Evolutionary conservation across 257 asterid genomes (phyloP), one percentile per base, ranked within the genome.

Genomic region (Rauvolfia tetraphylla): DNA sequence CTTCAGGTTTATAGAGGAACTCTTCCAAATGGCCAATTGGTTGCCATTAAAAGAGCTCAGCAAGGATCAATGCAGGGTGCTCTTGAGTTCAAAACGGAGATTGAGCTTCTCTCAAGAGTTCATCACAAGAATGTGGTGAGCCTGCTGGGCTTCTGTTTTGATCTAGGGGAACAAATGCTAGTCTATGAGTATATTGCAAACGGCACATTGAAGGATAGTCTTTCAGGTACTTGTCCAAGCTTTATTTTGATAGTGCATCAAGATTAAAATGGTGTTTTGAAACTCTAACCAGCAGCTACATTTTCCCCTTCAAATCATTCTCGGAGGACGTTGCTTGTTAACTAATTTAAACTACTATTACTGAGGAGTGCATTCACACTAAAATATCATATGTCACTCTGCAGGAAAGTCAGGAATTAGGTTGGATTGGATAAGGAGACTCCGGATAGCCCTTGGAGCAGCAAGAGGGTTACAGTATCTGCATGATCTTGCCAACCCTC

Each of bases 41-140:
- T 90, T 62, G 98, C 98, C 10, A 76, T 92, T 20, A 94, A 94
- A 88, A 85, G 97, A 83, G 93, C 98, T 76, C 87, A 87, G 72
- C 89, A 85, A 57, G 90, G 95, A 72, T 90, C 98, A 0, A 83
- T 74, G 79, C 97, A 94, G 80, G 97, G 97, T 51, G 88, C 82
- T 41, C 66, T 77, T 7, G 97, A 94, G 90, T 94, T 92, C 92
- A 94, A 90, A 87, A 92, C 93, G 23, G 98, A 94, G 91, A 90
- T 94, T 73, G 98, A 94, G 86, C 96, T 90, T 81, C 98, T 94
- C 81, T 92, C 98, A 3, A 90, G 98, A 78, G 98, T 92, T 85
- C 98, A 94, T 82, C 97, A 93, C 93, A 93, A 84, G 78, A 93
- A 93, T 57, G 85, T 93, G 0, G 98, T 93, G 34, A 51, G 85